A percentile compares a stretch with the other conserved stretches of the same genome.
Conservation (phyloP, 2,329 filamentous ascomycete species). For the Xylariaceae sp. region DNA sequence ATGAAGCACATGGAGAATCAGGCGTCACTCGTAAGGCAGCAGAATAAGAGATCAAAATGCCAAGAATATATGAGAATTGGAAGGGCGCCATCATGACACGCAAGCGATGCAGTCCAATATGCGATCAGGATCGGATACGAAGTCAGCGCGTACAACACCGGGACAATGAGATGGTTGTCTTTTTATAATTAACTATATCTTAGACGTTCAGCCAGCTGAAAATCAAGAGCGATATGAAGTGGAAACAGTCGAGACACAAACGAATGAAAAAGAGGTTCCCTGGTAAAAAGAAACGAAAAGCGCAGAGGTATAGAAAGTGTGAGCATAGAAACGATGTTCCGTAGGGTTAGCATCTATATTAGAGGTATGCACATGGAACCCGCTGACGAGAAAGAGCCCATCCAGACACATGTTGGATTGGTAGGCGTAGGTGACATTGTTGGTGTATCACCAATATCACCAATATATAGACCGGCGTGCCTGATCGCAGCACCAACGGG, state of each 20-base stretch:
- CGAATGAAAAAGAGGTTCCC: conserved; percentile 14
- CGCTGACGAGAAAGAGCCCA: not conserved
- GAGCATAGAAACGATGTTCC: not conserved
- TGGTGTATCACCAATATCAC: not conserved
- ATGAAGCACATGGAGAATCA: conserved; percentile 50
- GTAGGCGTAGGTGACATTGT: conserved; percentile 12
- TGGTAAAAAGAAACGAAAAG: conserved; percentile 6
- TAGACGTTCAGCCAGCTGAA: conserved; percentile 32
- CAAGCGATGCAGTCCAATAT: conserved; percentile 14
- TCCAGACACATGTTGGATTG: not conserved
- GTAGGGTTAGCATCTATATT: conserved; percentile 9
- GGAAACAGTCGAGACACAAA: conserved; percentile 13
- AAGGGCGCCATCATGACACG: conserved; percentile 27
- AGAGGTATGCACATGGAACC: conserved; percentile 3
- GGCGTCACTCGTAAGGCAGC: conserved; percentile 47
- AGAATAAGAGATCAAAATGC: conserved; percentile 21
- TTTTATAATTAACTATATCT: conserved; percentile 25
- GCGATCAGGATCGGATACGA: not conserved
- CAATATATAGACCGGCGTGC: not conserved
- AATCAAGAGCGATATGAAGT: conserved; percentile 4
- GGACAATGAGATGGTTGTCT: conserved; percentile 5
- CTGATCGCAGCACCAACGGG: not conserved
- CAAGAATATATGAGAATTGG: conserved; percentile 24
- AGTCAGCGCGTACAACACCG: not conserved
- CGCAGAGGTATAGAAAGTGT: conserved; percentile 5